Base-by-base conservation (phyloP, 78 protist genomes). In the Paratrimastix pyriformis region DNA sequence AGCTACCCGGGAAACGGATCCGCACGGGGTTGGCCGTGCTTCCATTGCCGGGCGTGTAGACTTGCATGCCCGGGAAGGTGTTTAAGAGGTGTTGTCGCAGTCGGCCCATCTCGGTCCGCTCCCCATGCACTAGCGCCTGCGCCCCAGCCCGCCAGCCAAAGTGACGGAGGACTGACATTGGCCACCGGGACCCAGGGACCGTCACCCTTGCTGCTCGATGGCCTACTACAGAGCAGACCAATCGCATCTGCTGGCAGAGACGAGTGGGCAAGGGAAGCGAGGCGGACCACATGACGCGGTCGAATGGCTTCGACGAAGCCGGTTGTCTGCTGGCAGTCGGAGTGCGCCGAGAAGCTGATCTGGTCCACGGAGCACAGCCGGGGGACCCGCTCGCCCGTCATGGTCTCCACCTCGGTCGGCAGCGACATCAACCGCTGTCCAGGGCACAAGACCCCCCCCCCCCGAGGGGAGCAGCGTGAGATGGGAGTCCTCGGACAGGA, bases 101-200 rank as follows among this genome's bases (percentile, higher is more conserved):
- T 29, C 82, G 76, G 4, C 60, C 72, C 91, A 90, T 88, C 50
- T 86, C 84, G 38, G 52, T 65, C 32, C 68, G 65, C 55, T 90
- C 92, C 43, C 97, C 97, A 69, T 91, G 94, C n/a, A 91, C 95
- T 29, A 93, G 82, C 29, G n/a, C n/a, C n/a, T n/a, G n/a, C n/a
- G n/a, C n/a, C n/a, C n/a, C n/a, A n/a, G n/a, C n/a, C n/a, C n/a
- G n/a, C n/a, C n/a, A n/a, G 26, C 24, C 26, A 52, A n/a, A n/a
- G 26, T 52, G 24, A 52, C 26, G 24, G 24, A 52, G 26, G 24
- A 52, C 26, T 52, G 26, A n/a, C 26, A 52, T 52, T 52, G 26
- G 24, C 26, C 26, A 52, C 24, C 26, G 26, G 24, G 24, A 52
- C 26, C 26, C 24, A n/a, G 24, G 24, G 26, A 52, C 26, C 24